These are phyloP conservation scores for Wallacemonas sp. DNA, from an alignment of 208 protist species.

Conservation along the genomic window DNA sequence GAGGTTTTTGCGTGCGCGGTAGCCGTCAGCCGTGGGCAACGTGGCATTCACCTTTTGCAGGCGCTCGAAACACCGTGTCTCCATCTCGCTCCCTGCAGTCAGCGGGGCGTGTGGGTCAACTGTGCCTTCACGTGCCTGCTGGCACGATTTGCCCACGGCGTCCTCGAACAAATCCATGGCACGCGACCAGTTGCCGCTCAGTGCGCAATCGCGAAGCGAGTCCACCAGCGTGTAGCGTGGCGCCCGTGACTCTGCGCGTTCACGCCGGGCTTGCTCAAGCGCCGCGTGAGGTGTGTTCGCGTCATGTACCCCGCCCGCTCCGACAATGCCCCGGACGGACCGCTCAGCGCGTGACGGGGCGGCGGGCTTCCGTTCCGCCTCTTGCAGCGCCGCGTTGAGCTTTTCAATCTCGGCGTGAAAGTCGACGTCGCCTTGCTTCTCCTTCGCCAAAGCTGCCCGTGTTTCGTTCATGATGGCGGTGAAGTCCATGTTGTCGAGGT, in stretches of 20 bases:
- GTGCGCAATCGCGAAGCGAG: conserved; percentile 54
- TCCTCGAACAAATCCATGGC: conserved; percentile 50
- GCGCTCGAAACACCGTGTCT: conserved; percentile 31
- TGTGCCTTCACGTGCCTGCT: conserved; percentile 1
- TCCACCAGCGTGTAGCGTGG: conserved; percentile 56
- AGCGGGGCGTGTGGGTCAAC: not conserved
- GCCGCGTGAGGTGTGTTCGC: conserved; percentile 15
- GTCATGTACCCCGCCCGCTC: conserved; percentile 23
- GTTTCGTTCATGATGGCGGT: conserved; percentile 9
- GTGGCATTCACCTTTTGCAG: conserved; percentile 31
- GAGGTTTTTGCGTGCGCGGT: conserved; percentile 12
- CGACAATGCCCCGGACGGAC: conserved; percentile 16
- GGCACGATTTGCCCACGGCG: conserved; percentile 30
- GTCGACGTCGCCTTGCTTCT: conserved; percentile 34
- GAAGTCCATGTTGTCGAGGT: conserved; percentile 70
- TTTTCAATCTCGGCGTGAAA: not conserved
- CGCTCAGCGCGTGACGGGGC: not conserved
- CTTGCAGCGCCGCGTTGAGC: conserved; percentile 5
- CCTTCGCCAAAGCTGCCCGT: conserved; percentile 17
- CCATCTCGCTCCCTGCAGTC: not conserved
- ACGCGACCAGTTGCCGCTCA: conserved; percentile 55
- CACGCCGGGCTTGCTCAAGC: conserved; percentile 7
- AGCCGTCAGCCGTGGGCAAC: conserved; percentile 14
- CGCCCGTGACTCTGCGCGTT: not conserved
- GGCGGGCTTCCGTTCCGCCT: conserved; percentile 13